phyloP scores from a whole-genome alignment of 352 stramenopile species.

The Sclerospora graminicola region DNA sequence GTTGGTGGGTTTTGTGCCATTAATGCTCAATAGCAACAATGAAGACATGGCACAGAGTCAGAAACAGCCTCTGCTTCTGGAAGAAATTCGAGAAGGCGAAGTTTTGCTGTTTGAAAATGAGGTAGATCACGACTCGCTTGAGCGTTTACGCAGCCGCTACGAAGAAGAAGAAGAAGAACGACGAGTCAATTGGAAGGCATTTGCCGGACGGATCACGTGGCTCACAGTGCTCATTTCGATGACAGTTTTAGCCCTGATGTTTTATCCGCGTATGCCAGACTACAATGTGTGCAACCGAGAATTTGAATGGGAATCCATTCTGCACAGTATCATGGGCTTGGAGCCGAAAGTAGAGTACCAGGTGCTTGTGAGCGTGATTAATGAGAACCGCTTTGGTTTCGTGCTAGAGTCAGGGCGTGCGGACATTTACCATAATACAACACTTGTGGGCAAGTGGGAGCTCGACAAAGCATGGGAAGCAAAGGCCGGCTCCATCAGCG shows the following conservation, averaged over 20 bases:
- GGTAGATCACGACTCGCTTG: constrained; percentile 38
- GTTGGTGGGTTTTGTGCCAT: background rate
- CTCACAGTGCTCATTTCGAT: constrained; percentile 39
- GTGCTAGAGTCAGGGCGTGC: constrained; percentile 57
- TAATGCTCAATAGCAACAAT: constrained; percentile 16
- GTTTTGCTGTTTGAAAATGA: constrained; percentile 51
- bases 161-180: constrained; percentile 28
- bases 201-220: constrained; percentile 44
- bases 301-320: constrained; percentile 83
- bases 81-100: constrained; percentile 36
- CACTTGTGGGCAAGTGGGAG: constrained; percentile 61
- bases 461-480: constrained; percentile 56
- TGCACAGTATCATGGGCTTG: constrained; percentile 60
- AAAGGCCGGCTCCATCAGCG: constrained; percentile 59
- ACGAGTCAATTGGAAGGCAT: constrained; percentile 36
- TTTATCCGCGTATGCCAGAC: constrained; percentile 78
- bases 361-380: constrained; percentile 79
- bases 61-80: constrained; percentile 41
- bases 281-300: constrained; percentile 86
- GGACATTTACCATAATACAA: constrained; percentile 76
- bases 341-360: constrained; percentile 81
- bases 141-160: constrained; percentile 34
- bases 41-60: constrained; percentile 28
- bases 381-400: constrained; percentile 85
- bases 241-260: constrained; percentile 77